These are phyloP conservation scores for Coemansia sp. DNA, from an alignment of 192 early-diverging fungal genomes.

Conservation along the genomic window DNA sequence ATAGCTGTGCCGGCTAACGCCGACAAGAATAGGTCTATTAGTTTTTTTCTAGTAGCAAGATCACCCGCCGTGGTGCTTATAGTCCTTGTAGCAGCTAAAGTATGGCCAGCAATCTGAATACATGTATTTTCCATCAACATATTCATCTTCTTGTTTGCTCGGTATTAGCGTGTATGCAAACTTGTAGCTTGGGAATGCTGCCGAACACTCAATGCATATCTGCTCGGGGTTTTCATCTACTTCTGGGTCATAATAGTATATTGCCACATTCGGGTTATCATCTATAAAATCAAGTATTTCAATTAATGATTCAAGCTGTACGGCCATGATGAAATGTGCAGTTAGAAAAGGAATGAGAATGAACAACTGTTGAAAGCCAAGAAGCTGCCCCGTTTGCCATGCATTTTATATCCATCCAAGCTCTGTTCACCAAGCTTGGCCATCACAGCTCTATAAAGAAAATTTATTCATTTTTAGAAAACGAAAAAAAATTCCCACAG, in stretches of 20 bases:
- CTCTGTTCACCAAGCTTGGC: background rate
- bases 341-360: background rate
- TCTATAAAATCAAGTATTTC: background rate
- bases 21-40: too few relatives aligned
- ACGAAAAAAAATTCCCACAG: background rate
- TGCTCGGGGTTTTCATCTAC: background rate
- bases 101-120: background rate
- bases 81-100: background rate
- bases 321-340: background rate
- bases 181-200: background rate
- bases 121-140: background rate
- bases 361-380: background rate
- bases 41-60: too few relatives aligned
- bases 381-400: background rate
- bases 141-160: background rate
- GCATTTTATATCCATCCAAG: background rate
- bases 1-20: too few relatives aligned
- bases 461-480: background rate
- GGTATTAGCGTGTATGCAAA: background rate
- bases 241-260: conserved; percentile 6
- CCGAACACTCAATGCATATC: background rate
- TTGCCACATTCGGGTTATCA: background rate
- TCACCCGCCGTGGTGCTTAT: too few relatives aligned
- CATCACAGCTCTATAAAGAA: background rate
- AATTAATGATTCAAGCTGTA: background rate